Evolutionary conservation across 371 early-diverging fungal genomes (phyloP).

Genomic region (Rhizopus stolonifer): DNA sequence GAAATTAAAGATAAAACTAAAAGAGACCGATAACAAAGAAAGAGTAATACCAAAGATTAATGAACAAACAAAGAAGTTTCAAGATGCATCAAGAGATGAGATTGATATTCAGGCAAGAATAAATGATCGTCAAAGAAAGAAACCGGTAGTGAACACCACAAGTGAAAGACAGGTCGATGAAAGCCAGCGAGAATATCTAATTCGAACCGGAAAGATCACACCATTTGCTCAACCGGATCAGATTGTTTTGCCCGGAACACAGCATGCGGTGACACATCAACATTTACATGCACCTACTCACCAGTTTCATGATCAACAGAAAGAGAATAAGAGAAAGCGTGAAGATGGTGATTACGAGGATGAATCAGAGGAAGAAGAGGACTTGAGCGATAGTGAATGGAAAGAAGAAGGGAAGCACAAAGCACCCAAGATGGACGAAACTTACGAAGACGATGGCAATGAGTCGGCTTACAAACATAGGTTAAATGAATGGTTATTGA

Average conservation of each 20-base stretch:
- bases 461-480: constrained; percentile 59
- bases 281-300: constrained; percentile 15
- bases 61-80: constrained; percentile 36
- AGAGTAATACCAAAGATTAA: constrained; percentile 29
- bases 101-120: constrained; percentile 50
- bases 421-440: constrained; percentile 16
- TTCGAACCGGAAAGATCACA: constrained; percentile 77
- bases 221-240: constrained; percentile 58
- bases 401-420: neutral
- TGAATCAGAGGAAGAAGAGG: constrained; percentile 12
- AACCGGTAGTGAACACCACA: constrained; percentile 3
- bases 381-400: constrained; percentile 4
- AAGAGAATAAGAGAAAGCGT: constrained; percentile 3
- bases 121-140: constrained; percentile 19
- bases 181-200: constrained; percentile 63
- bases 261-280: constrained; percentile 22
- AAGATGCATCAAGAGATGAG: constrained; percentile 43
- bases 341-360: constrained; percentile 16
- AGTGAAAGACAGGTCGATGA: constrained; percentile 36
- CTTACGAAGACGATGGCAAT: constrained; percentile 64
- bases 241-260: constrained; percentile 13
- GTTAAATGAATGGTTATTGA: constrained; percentile 53
- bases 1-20: constrained; percentile 39
- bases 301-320: constrained; percentile 3
- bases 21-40: constrained; percentile 26